Conservation (phyloP, 371 early-diverging fungal genomes). For the Saksenaea vasiformis region DNA sequence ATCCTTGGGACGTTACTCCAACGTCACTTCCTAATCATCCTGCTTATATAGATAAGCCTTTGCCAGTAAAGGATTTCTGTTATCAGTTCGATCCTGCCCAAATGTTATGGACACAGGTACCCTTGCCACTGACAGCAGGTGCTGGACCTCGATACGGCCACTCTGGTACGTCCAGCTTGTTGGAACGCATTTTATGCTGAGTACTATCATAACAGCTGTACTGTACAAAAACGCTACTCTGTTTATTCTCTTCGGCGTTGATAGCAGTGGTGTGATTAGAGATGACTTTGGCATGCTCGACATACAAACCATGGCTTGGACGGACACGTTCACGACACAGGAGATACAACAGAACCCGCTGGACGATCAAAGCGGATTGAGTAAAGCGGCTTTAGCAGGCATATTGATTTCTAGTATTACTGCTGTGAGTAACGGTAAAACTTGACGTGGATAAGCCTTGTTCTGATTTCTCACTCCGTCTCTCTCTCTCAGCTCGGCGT, state of each 20-base stretch:
- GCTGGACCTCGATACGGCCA: slow-evolving; percentile 27
- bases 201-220: slow-evolving; percentile 2
- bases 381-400: background rate
- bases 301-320: slow-evolving; percentile 10
- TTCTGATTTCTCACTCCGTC: background rate
- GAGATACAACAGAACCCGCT: background rate
- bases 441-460: no score
- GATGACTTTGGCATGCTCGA: slow-evolving; percentile 18
- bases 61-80: slow-evolving; percentile 15
- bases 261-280: slow-evolving; percentile 10
- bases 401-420: background rate
- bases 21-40: background rate
- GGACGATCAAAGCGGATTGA: background rate
- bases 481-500: background rate
- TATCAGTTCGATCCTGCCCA: slow-evolving; percentile 11
- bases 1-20: background rate
- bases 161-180: slow-evolving; percentile 16
- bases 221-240: slow-evolving; percentile 12
- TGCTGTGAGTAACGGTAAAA: background rate
- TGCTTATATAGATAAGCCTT: background rate
- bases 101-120: slow-evolving; percentile 10
- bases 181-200: background rate
- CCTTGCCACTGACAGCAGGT: slow-evolving; percentile 9
- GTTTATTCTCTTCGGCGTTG: slow-evolving; percentile 22
- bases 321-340: slow-evolving; percentile 19